Percentiles rank a stretch among this genome's conserved stretches.
Evolutionary conservation across 106 monocot species (phyloP).

Genomic region (Vanilla planifolia): DNA sequence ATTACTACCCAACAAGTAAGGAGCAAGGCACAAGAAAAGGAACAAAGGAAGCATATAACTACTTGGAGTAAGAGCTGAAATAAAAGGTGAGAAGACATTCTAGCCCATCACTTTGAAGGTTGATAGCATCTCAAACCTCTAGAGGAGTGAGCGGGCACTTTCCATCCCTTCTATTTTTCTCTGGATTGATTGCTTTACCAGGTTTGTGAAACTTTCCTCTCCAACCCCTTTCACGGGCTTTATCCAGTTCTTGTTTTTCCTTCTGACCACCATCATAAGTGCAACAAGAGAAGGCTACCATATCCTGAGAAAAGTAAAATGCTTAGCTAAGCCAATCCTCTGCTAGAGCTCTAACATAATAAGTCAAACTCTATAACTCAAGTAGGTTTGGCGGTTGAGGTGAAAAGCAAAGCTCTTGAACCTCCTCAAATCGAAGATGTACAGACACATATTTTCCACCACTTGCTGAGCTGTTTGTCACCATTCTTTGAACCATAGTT

Average conservation of each 20-base stretch:
- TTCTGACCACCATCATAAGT: constrained; percentile 82
- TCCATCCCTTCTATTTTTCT: constrained; percentile 61
- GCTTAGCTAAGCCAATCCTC: too few relatives aligned
- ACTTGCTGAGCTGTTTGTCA: constrained; percentile 69
- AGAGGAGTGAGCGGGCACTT: constrained; percentile 92
- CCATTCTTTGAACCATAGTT: constrained; percentile 84
- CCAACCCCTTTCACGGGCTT: constrained; percentile 90
- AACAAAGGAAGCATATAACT: too few relatives aligned
- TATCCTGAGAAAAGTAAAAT: constrained; percentile 45
- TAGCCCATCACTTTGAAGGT: too few relatives aligned
- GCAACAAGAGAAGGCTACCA: constrained; percentile 96
- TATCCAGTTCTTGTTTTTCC: constrained; percentile 89
- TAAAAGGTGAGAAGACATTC: too few relatives aligned
- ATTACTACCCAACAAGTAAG: too few relatives aligned
- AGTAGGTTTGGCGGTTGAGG: neutral
- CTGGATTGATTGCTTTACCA: constrained; percentile 61
- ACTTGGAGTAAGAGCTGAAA: too few relatives aligned
- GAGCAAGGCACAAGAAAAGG: too few relatives aligned
- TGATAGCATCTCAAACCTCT: constrained; percentile 73
- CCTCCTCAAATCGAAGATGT: constrained; percentile 99
- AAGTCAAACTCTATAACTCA: neutral
- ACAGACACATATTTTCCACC: constrained; percentile 86
- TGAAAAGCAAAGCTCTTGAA: constrained; percentile 8
- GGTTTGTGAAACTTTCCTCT: constrained; percentile 84
- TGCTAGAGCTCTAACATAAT: too few relatives aligned